A percentile compares a stretch with the other conserved stretches of the same genome.
These are phyloP conservation scores for Mucor indicus DNA, from an alignment of 371 early-diverging fungal species.

Conservation along the genomic window DNA sequence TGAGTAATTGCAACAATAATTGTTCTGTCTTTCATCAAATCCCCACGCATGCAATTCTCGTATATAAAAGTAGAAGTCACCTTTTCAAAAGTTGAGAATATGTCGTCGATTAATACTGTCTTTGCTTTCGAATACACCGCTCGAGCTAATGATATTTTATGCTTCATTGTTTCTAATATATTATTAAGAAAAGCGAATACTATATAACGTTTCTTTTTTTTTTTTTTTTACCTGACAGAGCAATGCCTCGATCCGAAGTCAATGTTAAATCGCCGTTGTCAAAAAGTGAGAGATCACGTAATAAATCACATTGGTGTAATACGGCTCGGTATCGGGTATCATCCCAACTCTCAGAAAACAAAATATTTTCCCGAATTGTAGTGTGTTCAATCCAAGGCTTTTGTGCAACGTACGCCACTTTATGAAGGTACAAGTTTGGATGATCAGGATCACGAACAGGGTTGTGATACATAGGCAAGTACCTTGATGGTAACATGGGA, in stretches of 20 bases:
- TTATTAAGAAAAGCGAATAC: slow-evolving; percentile 38
- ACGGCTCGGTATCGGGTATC: slow-evolving; percentile 64
- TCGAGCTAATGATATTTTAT: slow-evolving; percentile 71
- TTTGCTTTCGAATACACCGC: slow-evolving; percentile 70
- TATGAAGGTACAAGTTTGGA: slow-evolving; percentile 17
- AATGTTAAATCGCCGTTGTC: slow-evolving; percentile 78
- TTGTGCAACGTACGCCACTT: slow-evolving; percentile 73
- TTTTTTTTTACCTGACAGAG: neutral
- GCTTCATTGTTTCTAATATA: slow-evolving; percentile 65
- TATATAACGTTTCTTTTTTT: slow-evolving; percentile 22
- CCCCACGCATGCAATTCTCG: slow-evolving; percentile 61
- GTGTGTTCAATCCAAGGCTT: slow-evolving; percentile 80
- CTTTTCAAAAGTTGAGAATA: slow-evolving; percentile 57
- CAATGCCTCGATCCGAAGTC: neutral
- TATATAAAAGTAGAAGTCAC: slow-evolving; percentile 66
- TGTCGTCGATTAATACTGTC: slow-evolving; percentile 68
- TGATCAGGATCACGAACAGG: slow-evolving; percentile 15
- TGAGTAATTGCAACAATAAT: slow-evolving; percentile 77
- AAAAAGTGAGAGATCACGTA: slow-evolving; percentile 75
- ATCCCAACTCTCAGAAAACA: slow-evolving; percentile 75
- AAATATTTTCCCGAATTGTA: slow-evolving; percentile 78
- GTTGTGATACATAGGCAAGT: neutral
- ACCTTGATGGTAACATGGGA: slow-evolving; percentile 37
- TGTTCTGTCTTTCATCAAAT: slow-evolving; percentile 71
- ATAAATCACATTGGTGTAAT: slow-evolving; percentile 62